Base-by-base conservation (phyloP, 2,329 filamentous ascomycete species). In the Neopestalotiopsis sp. region DNA sequence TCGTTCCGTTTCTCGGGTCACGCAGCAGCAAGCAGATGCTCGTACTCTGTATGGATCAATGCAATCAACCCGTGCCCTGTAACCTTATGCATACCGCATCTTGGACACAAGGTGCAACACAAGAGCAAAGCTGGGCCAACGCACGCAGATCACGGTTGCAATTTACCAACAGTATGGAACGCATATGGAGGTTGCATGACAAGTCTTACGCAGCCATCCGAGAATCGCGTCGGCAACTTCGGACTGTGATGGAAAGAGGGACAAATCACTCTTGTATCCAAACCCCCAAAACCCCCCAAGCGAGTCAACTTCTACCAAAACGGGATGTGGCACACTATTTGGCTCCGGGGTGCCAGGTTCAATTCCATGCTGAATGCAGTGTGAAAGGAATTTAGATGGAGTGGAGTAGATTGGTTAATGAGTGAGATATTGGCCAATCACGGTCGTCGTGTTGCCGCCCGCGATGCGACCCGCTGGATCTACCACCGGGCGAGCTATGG, bases 371-470 rank as follows among this genome's bases (percentile, higher is more conserved):
- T 45, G 61, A 28, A 64, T 64, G 61, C 61, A 64, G 42, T 45
- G 64, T 66, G 64, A 66, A 66, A 38, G 45, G 32, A 28, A 45
- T n/a, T 56, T 45, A 57, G 34, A 66, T 52, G 60, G 60, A 45
- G 61, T 64, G 61, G 61, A 64, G 61, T 34, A 13, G 6, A 38
- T 49, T n/a, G 61, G n/a, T 38, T 7, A 52, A 20, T 52, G 38
- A 42, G 57, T 28, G 52, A 60, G 52, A 2, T 30, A 12, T 45
- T 56, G 28, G 9, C 65, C 65, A 67, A 67, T 67, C n/a, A 60
- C 10, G 59, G 12, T 20, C 34, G 5, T n/a, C 34, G 56, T 60
- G 24, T 67, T 59, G 52, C 52, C 65, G 65, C 65, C 49, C 45
- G 56, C 56, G 14, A 66, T 60, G 57, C 57, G 34, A 60, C 52